Evolutionary conservation across 2,329 filamentous ascomycete species (phyloP), one percentile per base, ranked within the genome.

Genomic region (Penicillium sp.): DNA sequence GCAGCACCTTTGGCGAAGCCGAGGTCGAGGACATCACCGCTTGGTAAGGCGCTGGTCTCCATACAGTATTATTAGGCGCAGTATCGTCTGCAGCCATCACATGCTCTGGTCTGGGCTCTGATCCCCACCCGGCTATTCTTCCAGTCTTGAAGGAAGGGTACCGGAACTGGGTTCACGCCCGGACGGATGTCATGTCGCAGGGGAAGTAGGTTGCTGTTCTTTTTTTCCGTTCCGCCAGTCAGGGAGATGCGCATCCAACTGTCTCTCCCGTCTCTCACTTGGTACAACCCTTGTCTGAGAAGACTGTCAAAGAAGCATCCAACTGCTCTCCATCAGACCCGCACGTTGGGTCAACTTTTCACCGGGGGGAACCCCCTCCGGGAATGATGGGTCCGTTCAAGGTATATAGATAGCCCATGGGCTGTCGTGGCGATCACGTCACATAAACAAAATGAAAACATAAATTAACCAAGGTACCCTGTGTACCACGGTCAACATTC

Each of bases 21-120:
- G 94, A 97, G 75, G 91, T 97, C 18, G 93, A 93, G 57, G 94
- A 97, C 70, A 96, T 97, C 64, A 96, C 92, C 32, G 92, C 91
- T 21, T 97, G 92, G 92, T 97, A 83, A 75, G 59, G 45, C 24
- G 27, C 24, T 40, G 36, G 39, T 49, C 11, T 16, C 24, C 7
- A 34, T 43, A 39, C 29, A 54, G 42, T 52, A 31, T 51, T 44
- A 42, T 43, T 50, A 62, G 68, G 70, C 67, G 70, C 69, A 71
- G 64, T 67, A 55, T 32, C 18, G 55, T 47, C 58, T 57, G 63
- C 60, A 57, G 63, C 60, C 58, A 56, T 45, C 55, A 54, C 60
- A 59, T 64, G 55, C 54, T 59, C 57, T 56, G 52, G 49, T 54
- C 43, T 55, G 52, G 59, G 50, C 52, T 52, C 52, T 24, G 56